Evolutionary conservation across 2,329 filamentous ascomycete species (phyloP), one percentile per base, ranked within the genome.

Genomic region (Colletotrichum cereale): DNA sequence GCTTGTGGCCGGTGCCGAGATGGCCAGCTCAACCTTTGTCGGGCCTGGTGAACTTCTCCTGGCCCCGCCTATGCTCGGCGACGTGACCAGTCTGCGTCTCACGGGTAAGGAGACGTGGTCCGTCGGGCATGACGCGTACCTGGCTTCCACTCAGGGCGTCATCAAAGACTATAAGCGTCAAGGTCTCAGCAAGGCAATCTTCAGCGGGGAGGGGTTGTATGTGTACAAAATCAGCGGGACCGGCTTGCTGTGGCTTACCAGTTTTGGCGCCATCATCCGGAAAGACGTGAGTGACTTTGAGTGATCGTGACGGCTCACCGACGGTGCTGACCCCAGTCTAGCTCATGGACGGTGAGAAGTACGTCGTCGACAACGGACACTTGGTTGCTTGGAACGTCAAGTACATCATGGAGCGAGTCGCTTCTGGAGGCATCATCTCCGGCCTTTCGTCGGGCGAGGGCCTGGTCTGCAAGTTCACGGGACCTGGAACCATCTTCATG

Each of bases 351-450:
- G 92, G 92, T 12, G 96, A 98, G 80, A 92, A 92, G 76, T 98
- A 98, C 81, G 94, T 96, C 75, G 91, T 98, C 67, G 94, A 97
- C 77, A 97, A 97, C 77, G 94, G 94, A 3, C 95, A 98, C 76
- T 86, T 98, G 1, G 95, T 98, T 0, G 96, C 96, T 0, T 99
- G 96, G 96, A 98, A 98, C 80, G 95, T 93, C 78, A 94, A 97
- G 78, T 99, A 98, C 78, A 88, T 93, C 5, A 90, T 99, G 73
- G 95, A 98, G 83, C 91, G 96, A 21, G 92, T 97, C 5, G 91
- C 96, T 0, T 96, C 93, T 3, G 96, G 96, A 2, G 96, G 96
- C 47, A 91, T 99, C 74, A 92, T 99, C n/a, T 96, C 93, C n/a
- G 91, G 92, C 12, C 81, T 97, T 29, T 90, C 91, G 36, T 91